phyloP scores from a whole-genome alignment of 352 stramenopile genomes.

The Globisporangium radiosum region DNA sequence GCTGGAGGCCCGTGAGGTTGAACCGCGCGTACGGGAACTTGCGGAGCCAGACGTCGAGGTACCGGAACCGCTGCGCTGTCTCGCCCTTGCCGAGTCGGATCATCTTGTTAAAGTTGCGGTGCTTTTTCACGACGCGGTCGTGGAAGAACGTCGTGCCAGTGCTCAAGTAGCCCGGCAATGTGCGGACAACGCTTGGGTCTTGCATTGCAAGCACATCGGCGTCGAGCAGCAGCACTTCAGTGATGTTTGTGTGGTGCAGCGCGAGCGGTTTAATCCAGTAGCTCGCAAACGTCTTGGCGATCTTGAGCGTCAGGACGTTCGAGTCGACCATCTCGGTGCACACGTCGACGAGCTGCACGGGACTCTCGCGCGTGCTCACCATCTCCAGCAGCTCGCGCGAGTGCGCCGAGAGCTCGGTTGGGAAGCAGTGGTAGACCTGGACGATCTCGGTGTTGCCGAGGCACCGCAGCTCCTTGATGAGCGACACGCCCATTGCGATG shows the following conservation, averaged over 20 bases:
- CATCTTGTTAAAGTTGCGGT: constrained; percentile 46
- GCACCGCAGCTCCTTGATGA: constrained; percentile 46
- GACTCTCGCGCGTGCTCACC: constrained; percentile 19
- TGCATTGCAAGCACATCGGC: constrained; percentile 35
- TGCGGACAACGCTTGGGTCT: constrained; percentile 35
- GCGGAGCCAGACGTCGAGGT: constrained; percentile 45
- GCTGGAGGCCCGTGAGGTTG: constrained; percentile 18
- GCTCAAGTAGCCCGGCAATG: constrained; percentile 28
- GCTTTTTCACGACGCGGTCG: constrained; percentile 52
- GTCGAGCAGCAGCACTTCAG: constrained; percentile 46
- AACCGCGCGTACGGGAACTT: constrained; percentile 55
- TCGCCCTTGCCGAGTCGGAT: constrained; percentile 21
- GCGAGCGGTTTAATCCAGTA: constrained; percentile 66
- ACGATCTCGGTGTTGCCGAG: constrained; percentile 40
- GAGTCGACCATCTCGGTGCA: constrained; percentile 22
- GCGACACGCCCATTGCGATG: constrained; percentile 31
- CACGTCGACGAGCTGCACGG: constrained; percentile 39
- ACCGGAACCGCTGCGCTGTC: constrained; percentile 22
- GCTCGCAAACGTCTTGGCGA: constrained; percentile 30
- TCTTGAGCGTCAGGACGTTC: constrained; percentile 21
- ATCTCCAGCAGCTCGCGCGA: constrained; percentile 30
- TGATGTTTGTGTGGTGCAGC: constrained; percentile 34
- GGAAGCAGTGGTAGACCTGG: constrained; percentile 50
- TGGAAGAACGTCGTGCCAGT: constrained; percentile 69
- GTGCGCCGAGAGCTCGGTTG: constrained; percentile 25